Base-by-base conservation (phyloP, 371 early-diverging fungal species). In the Mucor irregularis region DNA sequence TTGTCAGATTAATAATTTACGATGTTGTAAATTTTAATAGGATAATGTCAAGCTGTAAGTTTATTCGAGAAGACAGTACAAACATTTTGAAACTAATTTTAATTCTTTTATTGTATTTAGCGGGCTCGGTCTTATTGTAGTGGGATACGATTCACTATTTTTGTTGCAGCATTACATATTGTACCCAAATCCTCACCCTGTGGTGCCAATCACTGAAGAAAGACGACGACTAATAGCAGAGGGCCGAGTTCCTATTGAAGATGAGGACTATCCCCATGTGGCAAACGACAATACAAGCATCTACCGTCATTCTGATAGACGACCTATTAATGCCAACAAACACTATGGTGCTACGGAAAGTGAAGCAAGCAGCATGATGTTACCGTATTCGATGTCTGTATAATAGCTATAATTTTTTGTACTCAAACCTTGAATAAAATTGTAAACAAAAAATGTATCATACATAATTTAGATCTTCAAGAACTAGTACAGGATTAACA, bases 111-210 rank as follows among this genome's bases (percentile, higher is more conserved):
- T n/a, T 38, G 10, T 17, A 17, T 48, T 50, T 28, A 69, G 69
- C 47, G 89, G 87, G 2, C 71, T 94, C 31, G 91, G 90, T 1
- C 58, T 90, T 28, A 61, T 85, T 29, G 85, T 86, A 26, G 82
- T 93, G 4, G 63, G 54, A 0, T 93, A 91, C 66, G 90, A 92
- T 43, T 29, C 86, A 11, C 29, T 92, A 13, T 93, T 94, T 42
- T 75, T 94, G 43, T 25, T 70, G 4, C 94, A 94, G 62, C 92
- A 94, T 56, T 92, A 78, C 58, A 52, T 87, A 6, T 50, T 86
- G 9, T 88, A 87, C 62, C 30, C 47, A 59, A 30, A 62, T 45
- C 53, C 58, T 48, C 53, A 58, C 63, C 7, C 13, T 3, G 14
- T 49, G 4, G 11, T 24, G 5, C 31, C 45, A 5, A 52, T 47